phyloP scores from a whole-genome alignment of 176 grass and related monocot genomes.

The Cymbopogon citratus region DNA sequence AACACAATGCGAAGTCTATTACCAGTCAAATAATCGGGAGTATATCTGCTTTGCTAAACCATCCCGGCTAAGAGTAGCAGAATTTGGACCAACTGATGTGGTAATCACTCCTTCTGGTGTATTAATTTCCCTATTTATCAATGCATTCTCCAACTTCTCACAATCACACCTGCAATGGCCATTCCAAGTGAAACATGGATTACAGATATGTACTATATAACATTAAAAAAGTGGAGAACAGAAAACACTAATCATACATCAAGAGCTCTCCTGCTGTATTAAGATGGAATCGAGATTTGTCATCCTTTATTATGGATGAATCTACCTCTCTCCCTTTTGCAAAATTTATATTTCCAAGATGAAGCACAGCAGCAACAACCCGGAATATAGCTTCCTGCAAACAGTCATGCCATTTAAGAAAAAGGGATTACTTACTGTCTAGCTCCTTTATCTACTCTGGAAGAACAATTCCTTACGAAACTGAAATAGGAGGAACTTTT shows the following conservation, averaged over 20 bases:
- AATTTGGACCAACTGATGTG: slow-evolving; percentile 78
- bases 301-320: slow-evolving; percentile 92
- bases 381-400: slow-evolving; percentile 91
- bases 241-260: slow-evolving; percentile 54
- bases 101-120: slow-evolving; percentile 94
- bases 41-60: slow-evolving; percentile 87
- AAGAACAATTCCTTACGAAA: slow-evolving; percentile 30
- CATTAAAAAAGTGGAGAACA: slow-evolving; percentile 1
- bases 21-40: slow-evolving; percentile 94
- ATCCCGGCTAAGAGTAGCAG: slow-evolving; percentile 87
- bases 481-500: slow-evolving; percentile 9
- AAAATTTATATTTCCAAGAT: slow-evolving; percentile 97
- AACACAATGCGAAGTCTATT: slow-evolving; percentile 25
- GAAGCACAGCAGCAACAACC: slow-evolving; percentile 95
- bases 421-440: background rate
- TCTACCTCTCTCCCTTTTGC: slow-evolving; percentile 77
- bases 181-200: slow-evolving; percentile 25
- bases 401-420: slow-evolving; percentile 21
- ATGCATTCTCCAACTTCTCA: slow-evolving; percentile 71
- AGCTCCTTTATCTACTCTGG: background rate
- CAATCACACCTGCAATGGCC: slow-evolving; percentile 62
- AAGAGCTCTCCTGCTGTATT: slow-evolving; percentile 79
- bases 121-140: slow-evolving; percentile 81
- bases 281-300: slow-evolving; percentile 91
- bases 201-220: slow-evolving; percentile 6